Percentiles rank a stretch among this genome's conserved stretches.
Conservation (phyloP, 768 basidiomycete species). For the Podaxis sp. region DNA sequence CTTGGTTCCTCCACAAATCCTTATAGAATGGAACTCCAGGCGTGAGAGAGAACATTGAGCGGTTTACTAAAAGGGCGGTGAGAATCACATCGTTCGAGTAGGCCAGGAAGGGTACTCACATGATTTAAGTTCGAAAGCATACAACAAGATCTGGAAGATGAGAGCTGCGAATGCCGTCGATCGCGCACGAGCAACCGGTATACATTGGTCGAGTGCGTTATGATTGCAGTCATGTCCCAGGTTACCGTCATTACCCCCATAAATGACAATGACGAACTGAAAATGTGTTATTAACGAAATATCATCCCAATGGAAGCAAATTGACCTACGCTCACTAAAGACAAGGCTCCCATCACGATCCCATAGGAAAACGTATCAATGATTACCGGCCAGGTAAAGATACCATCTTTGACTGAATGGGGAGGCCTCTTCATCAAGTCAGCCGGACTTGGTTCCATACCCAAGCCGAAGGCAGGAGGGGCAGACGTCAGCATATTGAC, state of each 20-base stretch:
- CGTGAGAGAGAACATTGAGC: conserved; percentile 34
- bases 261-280: conserved; percentile 37
- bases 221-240: conserved; percentile 34
- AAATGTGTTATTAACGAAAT: neutral
- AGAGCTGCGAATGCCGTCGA: conserved; percentile 37
- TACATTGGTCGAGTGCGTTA: conserved; percentile 16
- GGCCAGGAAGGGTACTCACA: conserved; percentile 22
- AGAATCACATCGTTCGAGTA: neutral
- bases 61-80: conserved; percentile 28
- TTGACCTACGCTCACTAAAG: conserved; percentile 29
- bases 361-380: conserved; percentile 36
- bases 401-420: conserved; percentile 33
- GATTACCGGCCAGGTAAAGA: conserved; percentile 38
- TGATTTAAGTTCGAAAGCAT: conserved; percentile 36
- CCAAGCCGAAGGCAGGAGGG: conserved; percentile 56
- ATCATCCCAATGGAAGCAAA: neutral
- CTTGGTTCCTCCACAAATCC: conserved; percentile 33
- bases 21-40: conserved; percentile 33
- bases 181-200: conserved; percentile 35
- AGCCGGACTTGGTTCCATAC: conserved; percentile 44
- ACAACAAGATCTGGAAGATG: conserved; percentile 35
- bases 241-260: conserved; percentile 29
- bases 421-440: conserved; percentile 52
- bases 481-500: conserved; percentile 49
- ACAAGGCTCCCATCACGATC: conserved; percentile 33